phyloP scores from a whole-genome alignment of 2,329 filamentous ascomycete species.

The Pochonia chlamydosporia region DNA sequence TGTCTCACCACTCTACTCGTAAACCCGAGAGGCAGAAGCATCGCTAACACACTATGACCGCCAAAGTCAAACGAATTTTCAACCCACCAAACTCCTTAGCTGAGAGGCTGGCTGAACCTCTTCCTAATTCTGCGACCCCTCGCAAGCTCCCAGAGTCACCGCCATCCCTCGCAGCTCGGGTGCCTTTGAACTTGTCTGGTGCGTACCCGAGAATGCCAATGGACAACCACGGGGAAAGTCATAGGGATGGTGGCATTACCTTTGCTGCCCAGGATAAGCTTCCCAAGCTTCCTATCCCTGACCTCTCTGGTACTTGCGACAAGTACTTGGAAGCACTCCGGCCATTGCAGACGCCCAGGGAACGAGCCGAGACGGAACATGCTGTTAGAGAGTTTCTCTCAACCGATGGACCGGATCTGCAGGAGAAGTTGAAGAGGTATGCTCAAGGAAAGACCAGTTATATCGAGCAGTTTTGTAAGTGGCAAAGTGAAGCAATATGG shows the following conservation, averaged over 20 bases:
- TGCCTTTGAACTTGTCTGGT: conserved; percentile 17
- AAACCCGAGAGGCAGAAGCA: conserved; percentile 1
- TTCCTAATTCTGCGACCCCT: conserved; percentile 29
- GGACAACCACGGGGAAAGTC: conserved; percentile 16
- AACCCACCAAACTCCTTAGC: conserved; percentile 67
- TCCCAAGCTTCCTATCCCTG: conserved; percentile 88
- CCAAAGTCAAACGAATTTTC: conserved; percentile 28
- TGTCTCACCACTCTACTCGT: conserved; percentile 72
- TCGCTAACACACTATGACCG: conserved; percentile 29
- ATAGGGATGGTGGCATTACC: conserved; percentile 67
- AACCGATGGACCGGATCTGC: conserved; percentile 74
- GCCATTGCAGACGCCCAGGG: conserved; percentile 73
- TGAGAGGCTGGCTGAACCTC: conserved; percentile 53
- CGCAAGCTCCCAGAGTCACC: conserved; percentile 34
- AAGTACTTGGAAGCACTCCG: conserved; percentile 75
- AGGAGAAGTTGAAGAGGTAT: conserved; percentile 86
- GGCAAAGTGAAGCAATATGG: background rate
- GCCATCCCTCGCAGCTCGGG: conserved; percentile 7
- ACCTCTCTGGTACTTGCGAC: conserved; percentile 69
- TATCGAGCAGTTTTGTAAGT: conserved; percentile 96
- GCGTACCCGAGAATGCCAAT: conserved; percentile 43
- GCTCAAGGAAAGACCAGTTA: conserved; percentile 89
- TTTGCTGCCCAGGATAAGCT: conserved; percentile 85
- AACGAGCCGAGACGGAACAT: conserved; percentile 75
- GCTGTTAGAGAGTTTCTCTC: conserved; percentile 80